Evolutionary conservation across 805 yeast species (phyloP), one percentile per base, ranked within the genome.

Genomic region (Saitoella complicata): DNA sequence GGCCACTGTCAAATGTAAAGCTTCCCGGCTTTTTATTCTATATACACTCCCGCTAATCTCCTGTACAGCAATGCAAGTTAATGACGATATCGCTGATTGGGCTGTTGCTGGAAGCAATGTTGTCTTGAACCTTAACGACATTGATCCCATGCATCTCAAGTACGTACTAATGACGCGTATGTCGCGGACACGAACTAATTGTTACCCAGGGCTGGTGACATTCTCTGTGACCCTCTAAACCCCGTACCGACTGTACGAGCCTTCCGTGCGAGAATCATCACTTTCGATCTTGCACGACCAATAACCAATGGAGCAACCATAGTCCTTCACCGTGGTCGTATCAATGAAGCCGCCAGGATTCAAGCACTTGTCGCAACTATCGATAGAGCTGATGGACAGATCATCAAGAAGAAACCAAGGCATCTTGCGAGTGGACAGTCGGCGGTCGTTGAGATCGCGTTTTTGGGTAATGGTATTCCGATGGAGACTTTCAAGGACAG

Each of bases 301-400:
- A 61, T 86, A 40, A 63, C 86, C 37, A 76, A 79, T 9, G 95
- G 96, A 6, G 70, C 93, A 0, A 79, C 87, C 37, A 70, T 85
- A 51, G 72, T 84, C 37, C 59, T 84, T 43, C 85, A 86, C 61
- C 70, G 87, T 48, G 86, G 87, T 49, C 77, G 83, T 46, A 69
- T 75, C 30, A 75, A 78, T 38, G 73, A 75, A 38, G 83, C 91
- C 1, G 85, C 85, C 4, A 71, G 77, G 50, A 63, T 86, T 13
- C 55, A 67, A 38, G 70, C 70, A 48, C 68, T 76, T 52, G 49
- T 60, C 46, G 52, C 64, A 49, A 39, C 58, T 45, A 52, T 63
- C 37, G 64, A 59, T 46, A 58, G 56, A 39, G 35, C 55, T 29
- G 49, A 51, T 7, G 66, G 68, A 4, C 41, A 47, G 21, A 47